phyloP scores from a whole-genome alignment of 495 filamentous ascomycete species.

The Jackrogersella minutella region DNA sequence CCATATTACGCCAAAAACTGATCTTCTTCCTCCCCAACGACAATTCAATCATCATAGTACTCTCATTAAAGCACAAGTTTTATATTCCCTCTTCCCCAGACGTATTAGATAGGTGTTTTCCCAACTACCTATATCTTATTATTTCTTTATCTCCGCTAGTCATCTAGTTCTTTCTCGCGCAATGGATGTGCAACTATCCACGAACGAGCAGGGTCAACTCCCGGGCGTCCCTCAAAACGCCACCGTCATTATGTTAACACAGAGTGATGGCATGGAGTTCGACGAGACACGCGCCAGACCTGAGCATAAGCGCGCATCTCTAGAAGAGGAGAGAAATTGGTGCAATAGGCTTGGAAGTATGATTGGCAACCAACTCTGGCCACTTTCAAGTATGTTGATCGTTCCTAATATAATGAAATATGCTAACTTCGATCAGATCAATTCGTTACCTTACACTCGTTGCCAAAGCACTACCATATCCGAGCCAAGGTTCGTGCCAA shows the following conservation, averaged over 20 bases:
- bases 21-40: no score
- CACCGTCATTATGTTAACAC: background rate
- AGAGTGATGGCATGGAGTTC: constrained; percentile 9
- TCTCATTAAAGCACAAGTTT: background rate
- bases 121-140: no score
- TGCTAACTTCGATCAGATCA: constrained; percentile 13
- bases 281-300: background rate
- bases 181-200: no score
- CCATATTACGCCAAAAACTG: no score
- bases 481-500: background rate
- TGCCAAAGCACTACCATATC: constrained; percentile 23
- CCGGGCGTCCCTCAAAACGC: background rate
- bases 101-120: background rate
- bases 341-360: constrained; percentile 15
- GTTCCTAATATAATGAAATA: background rate
- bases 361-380: constrained; percentile 13
- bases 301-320: background rate
- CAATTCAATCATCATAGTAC: no score
- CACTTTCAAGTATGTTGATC: constrained; percentile 15
- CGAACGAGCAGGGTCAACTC: background rate
- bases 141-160: background rate
- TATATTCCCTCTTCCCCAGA: background rate
- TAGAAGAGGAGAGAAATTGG: background rate
- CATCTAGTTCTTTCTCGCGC: background rate
- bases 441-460: background rate